Conservation (phyloP, 768 basidiomycete genomes). For the Trametes gibbosa region DNA sequence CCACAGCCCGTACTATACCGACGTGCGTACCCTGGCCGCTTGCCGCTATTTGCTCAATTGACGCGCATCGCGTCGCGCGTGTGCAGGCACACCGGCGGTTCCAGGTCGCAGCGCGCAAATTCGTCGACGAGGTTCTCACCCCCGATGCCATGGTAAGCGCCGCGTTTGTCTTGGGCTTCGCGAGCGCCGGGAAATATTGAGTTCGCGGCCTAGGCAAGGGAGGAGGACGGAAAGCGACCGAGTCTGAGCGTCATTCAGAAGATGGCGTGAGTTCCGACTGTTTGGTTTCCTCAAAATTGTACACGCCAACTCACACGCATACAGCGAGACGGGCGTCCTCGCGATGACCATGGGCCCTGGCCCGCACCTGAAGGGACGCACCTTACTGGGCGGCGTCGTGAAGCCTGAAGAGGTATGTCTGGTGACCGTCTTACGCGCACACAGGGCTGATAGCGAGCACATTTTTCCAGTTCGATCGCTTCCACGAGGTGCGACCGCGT, state of each 20-base stretch:
- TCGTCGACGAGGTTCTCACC: conserved; percentile 67
- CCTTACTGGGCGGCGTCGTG: conserved; percentile 70
- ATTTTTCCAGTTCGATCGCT: conserved; percentile 68
- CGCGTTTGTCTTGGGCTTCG: background rate
- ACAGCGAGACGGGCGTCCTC: conserved; percentile 69
- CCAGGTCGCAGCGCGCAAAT: conserved; percentile 57
- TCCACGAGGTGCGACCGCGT: conserved; percentile 59
- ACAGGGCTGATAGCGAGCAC: background rate
- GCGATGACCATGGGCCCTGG: conserved; percentile 93
- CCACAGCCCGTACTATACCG: conserved; percentile 74
- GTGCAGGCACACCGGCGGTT: conserved; percentile 59
- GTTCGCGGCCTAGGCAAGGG: conserved; percentile 46
- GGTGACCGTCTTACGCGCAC: background rate
- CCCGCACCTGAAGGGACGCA: conserved; percentile 79
- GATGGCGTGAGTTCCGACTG: conserved; percentile 58
- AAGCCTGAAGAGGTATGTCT: conserved; percentile 65
- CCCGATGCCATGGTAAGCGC: conserved; percentile 35
- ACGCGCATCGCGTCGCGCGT: background rate
- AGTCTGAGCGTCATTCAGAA: conserved; percentile 73
- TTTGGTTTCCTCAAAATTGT: background rate
- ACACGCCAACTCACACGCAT: background rate
- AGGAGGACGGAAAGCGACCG: conserved; percentile 89
- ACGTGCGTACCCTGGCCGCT: conserved; percentile 39
- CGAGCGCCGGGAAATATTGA: background rate
- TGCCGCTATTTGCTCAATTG: background rate